phyloP scores from a whole-genome alignment of 2,329 filamentous ascomycete genomes.

The Colletotrichum limetticola region DNA sequence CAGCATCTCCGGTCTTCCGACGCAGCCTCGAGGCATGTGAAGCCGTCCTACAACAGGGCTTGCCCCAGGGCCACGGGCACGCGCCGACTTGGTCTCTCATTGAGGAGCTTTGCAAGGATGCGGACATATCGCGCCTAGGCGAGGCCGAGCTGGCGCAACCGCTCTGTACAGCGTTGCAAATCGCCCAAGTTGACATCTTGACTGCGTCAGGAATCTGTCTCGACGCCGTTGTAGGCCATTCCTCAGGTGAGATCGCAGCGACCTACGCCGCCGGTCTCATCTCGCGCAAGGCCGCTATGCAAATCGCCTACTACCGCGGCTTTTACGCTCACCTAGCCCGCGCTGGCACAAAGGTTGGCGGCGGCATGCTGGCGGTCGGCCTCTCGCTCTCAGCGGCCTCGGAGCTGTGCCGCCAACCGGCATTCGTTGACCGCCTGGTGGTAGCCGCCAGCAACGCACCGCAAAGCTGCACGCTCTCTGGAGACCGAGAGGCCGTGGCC shows the following conservation, averaged over 20 bases:
- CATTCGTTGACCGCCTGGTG: conserved; percentile 12
- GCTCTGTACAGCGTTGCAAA: conserved; percentile 12
- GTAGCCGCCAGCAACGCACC: conserved; percentile 37
- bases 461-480: conserved; percentile 42
- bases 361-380: conserved; percentile 40
- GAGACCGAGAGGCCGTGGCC: conserved; percentile 41
- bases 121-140: conserved; percentile 19
- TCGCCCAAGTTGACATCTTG: conserved; percentile 30
- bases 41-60: no score
- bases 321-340: conserved; percentile 35
- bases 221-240: conserved; percentile 55
- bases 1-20: no score
- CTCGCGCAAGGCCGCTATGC: conserved; percentile 37
- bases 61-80: conserved; percentile 34
- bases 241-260: conserved; percentile 60
- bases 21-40: no score
- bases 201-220: conserved; percentile 42
- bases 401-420: not conserved
- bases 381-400: conserved; percentile 32
- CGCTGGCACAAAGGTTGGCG: conserved; percentile 29
- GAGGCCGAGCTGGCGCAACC: conserved; percentile 41
- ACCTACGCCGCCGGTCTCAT: conserved; percentile 60
- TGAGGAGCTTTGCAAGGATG: conserved; percentile 41
- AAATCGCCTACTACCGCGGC: conserved; percentile 39
- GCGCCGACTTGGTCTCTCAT: conserved; percentile 40